phyloP scores from a whole-genome alignment of 768 basidiomycete genomes.

The Xerocomus spinulosus region DNA sequence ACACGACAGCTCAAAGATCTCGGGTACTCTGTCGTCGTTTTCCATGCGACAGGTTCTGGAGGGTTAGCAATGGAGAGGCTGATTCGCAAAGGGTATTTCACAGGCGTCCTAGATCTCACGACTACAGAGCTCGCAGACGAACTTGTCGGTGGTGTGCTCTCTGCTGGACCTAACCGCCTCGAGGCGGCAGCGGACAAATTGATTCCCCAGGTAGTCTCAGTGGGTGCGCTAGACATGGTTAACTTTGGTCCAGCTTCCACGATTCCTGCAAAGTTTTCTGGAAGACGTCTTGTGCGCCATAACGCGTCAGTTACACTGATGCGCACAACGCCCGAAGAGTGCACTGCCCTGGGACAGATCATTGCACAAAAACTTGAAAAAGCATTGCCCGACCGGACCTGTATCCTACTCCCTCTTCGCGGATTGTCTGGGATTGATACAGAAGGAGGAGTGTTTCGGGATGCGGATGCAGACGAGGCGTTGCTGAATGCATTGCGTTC shows the following conservation, averaged over 20 bases:
- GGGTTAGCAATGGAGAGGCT: constrained; percentile 30
- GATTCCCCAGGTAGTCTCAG: constrained; percentile 29
- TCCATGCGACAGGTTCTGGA: constrained; percentile 29
- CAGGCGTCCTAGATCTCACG: constrained; percentile 29
- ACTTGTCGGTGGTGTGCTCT: constrained; percentile 27
- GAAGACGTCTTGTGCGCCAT: constrained; percentile 19
- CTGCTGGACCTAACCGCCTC: constrained; percentile 26
- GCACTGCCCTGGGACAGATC: constrained; percentile 17
- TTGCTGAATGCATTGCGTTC: constrained; percentile 17
- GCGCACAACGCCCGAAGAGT: constrained; percentile 28
- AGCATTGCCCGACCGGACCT: constrained; percentile 14
- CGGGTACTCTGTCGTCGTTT: constrained; percentile 22
- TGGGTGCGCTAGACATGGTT: constrained; percentile 33
- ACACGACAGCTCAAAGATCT: constrained; percentile 18
- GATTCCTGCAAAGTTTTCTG: constrained; percentile 17
- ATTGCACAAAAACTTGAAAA: constrained; percentile 19
- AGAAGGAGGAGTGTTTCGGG: constrained; percentile 21
- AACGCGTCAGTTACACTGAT: constrained; percentile 29
- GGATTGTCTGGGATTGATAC: constrained; percentile 27
- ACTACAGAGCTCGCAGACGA: constrained; percentile 33
- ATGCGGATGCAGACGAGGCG: constrained; percentile 22
- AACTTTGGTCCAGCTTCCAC: constrained; percentile 31
- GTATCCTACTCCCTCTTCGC: constrained; percentile 20
- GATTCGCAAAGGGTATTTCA: constrained; percentile 21
- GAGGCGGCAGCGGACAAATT: constrained; percentile 17